phyloP scores from a whole-genome alignment of 139 green algal species.

The Tetradesmus lagerheimii region DNA sequence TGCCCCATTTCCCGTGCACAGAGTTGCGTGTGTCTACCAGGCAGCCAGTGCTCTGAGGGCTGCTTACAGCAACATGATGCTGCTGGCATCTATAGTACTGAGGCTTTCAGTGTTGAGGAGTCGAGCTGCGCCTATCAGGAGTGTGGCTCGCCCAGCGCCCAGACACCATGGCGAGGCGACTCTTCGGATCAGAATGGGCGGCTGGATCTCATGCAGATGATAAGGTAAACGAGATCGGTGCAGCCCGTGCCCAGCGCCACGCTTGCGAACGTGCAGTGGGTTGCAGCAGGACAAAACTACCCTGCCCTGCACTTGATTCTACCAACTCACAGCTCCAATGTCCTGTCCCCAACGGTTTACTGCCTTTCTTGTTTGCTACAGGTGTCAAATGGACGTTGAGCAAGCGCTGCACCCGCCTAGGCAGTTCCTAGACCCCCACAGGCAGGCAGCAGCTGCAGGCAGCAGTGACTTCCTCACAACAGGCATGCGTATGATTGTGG shows the following conservation, averaged over 20 bases:
- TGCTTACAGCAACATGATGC: neutral
- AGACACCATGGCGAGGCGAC: neutral
- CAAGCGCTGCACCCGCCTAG: neutral
- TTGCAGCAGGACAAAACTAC: neutral
- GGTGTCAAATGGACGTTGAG: slow-evolving; percentile 21
- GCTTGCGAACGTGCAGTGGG: neutral
- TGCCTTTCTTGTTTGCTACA: neutral
- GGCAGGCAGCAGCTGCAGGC: neutral
- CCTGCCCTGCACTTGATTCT: neutral
- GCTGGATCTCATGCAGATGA: neutral
- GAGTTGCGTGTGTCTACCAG: neutral
- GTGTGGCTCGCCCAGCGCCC: neutral
- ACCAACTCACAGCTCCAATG: neutral
- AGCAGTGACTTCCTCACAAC: slow-evolving; percentile 48
- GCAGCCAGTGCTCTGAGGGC: neutral
- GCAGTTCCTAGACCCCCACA: slow-evolving; percentile 19
- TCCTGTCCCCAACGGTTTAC: neutral
- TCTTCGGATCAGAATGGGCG: neutral
- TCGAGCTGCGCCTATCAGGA: neutral
- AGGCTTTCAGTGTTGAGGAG: neutral
- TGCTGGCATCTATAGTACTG: neutral
- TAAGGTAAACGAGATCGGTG: neutral
- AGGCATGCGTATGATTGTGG: slow-evolving; percentile 56
- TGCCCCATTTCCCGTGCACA: neutral
- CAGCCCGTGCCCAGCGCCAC: neutral